A percentile compares a stretch with the other conserved stretches of the same genome.
phyloP scores from a whole-genome alignment of 2,329 filamentous ascomycete genomes.

The Aureobasidium sp. region DNA sequence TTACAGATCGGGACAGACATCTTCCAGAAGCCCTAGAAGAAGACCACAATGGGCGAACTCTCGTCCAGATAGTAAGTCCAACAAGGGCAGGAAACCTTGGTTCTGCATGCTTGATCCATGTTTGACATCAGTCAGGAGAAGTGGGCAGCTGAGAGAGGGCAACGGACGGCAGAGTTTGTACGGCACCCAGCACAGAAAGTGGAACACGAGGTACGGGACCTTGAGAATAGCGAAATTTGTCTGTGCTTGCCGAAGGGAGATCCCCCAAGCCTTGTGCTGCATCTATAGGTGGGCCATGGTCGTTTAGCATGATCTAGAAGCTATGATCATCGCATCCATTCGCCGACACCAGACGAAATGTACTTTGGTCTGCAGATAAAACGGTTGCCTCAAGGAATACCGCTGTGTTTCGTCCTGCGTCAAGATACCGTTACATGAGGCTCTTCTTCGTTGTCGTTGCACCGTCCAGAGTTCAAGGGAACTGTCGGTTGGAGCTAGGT shows the following conservation, averaged over 20 bases:
- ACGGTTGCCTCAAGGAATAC: background rate
- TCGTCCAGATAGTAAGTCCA: background rate
- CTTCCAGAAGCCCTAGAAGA: constrained; percentile 4
- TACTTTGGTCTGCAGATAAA: background rate
- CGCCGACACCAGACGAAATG: no score
- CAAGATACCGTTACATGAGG: background rate
- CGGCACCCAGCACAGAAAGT: background rate
- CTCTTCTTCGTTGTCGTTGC: background rate
- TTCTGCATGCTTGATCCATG: background rate
- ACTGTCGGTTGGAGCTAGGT: background rate
- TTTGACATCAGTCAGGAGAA: constrained; percentile 1
- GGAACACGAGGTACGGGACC: background rate
- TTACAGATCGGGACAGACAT: background rate
- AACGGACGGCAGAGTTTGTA: background rate
- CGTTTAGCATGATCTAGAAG: background rate
- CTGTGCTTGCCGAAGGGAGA: background rate
- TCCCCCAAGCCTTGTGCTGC: background rate
- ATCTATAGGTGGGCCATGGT: background rate
- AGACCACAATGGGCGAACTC: background rate
- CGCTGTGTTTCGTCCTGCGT: background rate
- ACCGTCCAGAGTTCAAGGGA: background rate
- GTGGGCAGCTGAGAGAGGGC: background rate
- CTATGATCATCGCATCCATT: background rate
- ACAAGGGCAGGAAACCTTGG: background rate
- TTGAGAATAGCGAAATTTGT: background rate